Conservation (phyloP, 768 basidiomycete species). For the Leccinum longicurvipes region DNA sequence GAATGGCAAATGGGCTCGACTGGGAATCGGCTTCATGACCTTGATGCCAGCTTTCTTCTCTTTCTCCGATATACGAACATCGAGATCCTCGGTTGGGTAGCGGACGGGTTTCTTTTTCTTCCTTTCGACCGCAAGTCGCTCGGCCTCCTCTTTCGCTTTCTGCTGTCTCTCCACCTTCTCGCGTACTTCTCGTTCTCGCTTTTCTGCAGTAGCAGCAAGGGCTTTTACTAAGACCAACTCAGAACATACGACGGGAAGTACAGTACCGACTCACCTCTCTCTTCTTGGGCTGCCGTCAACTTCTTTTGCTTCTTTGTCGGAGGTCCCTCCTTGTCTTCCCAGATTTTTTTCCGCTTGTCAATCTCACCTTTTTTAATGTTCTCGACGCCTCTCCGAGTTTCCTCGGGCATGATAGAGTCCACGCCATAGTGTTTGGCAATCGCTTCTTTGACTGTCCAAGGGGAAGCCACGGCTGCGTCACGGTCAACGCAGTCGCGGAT, state of each 20-base stretch:
- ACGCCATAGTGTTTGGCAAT: conserved; percentile 87
- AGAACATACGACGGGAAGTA: conserved; percentile 5
- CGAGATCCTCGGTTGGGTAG: conserved; percentile 91
- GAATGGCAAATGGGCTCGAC: conserved; percentile 62
- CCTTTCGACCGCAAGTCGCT: conserved; percentile 69
- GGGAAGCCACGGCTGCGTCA: conserved; percentile 87
- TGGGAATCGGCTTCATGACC: conserved; percentile 63
- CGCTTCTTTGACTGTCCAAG: conserved; percentile 89
- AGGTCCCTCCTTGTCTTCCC: conserved; percentile 85
- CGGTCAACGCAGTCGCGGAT: conserved; percentile 94
- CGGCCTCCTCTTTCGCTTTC: conserved; percentile 66
- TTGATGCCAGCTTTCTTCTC: conserved; percentile 79
- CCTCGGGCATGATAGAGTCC: conserved; percentile 81
- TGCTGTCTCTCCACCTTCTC: conserved; percentile 67
- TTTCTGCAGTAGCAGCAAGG: conserved; percentile 46
- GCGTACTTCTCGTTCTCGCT: conserved; percentile 64
- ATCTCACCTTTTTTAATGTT: conserved; percentile 83
- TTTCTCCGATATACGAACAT: conserved; percentile 74
- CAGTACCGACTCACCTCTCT: conserved; percentile 50
- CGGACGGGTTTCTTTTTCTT: conserved; percentile 89
- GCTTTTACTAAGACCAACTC: conserved; percentile 24
- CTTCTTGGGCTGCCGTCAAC: conserved; percentile 67
- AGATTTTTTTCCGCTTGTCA: conserved; percentile 88
- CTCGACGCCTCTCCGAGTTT: conserved; percentile 74
- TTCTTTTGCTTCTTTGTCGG: conserved; percentile 82